phyloP scores from a whole-genome alignment of 2,329 filamentous ascomycete genomes.

The Colletotrichum zoysiae region DNA sequence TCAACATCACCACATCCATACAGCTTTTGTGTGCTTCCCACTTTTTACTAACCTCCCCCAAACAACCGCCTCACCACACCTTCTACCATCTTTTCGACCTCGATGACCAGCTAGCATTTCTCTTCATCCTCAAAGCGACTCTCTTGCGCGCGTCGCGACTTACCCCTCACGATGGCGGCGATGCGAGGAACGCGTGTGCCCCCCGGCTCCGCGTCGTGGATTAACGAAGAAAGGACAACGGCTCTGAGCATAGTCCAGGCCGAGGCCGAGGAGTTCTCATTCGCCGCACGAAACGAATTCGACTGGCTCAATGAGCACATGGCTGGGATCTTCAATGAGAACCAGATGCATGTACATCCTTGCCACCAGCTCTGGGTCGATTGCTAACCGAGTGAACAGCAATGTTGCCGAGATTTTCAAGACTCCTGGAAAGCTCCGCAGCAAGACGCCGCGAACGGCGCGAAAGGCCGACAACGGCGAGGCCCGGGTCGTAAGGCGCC shows the following conservation, averaged over 20 bases:
- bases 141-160: constrained; percentile 33
- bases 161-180: constrained; percentile 48
- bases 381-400: constrained; percentile 59
- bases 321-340: constrained; percentile 89
- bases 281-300: constrained; percentile 91
- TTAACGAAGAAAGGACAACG: constrained; percentile 84
- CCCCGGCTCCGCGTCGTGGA: constrained; percentile 88
- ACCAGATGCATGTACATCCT: constrained; percentile 78
- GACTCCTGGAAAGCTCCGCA: constrained; percentile 85
- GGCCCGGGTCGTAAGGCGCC: constrained; percentile 71
- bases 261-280: constrained; percentile 93
- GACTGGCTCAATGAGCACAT: constrained; percentile 99
- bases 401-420: constrained; percentile 97
- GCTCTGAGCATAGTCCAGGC: constrained; percentile 80
- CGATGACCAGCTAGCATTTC: constrained; percentile 43
- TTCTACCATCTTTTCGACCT: constrained; percentile 30
- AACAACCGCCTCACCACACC: constrained; percentile 27
- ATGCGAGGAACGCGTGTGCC: constrained; percentile 71
- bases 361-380: constrained; percentile 34
- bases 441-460: constrained; percentile 81
- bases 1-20: constrained; percentile 40
- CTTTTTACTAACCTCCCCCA: constrained; percentile 43
- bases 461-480: constrained; percentile 71
- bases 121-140: constrained; percentile 36
- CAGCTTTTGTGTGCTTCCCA: constrained; percentile 37